Conservation (phyloP, 2,329 filamentous ascomycete genomes). For the Penicillium sp. region DNA sequence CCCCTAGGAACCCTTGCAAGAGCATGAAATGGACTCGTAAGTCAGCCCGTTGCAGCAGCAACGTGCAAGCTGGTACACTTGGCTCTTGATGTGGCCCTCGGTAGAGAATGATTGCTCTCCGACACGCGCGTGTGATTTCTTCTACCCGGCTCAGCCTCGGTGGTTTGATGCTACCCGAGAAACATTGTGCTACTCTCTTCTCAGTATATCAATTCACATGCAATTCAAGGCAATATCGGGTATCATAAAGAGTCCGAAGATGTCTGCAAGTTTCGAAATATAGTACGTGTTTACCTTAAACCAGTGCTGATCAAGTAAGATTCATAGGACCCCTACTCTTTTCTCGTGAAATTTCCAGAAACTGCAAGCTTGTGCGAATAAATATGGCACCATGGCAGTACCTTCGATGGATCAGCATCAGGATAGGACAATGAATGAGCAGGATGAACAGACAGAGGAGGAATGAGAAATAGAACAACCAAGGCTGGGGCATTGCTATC, state of each 20-base stretch:
- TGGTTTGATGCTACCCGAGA: neutral
- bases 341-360: conserved; percentile 1
- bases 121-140: neutral
- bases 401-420: neutral
- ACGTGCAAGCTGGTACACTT: neutral
- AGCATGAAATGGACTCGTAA: neutral
- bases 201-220: neutral
- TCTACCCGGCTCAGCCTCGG: neutral
- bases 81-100: neutral
- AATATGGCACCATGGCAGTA: conserved; percentile 4
- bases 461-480: neutral
- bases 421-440: neutral
- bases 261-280: neutral
- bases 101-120: neutral
- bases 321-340: neutral
- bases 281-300: neutral
- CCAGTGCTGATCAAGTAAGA: neutral
- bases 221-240: neutral
- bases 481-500: neutral
- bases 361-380: conserved; percentile 2
- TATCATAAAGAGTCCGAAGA: neutral
- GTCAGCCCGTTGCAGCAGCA: neutral
- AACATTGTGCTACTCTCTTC: neutral
- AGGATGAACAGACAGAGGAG: neutral
- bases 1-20: neutral